These are phyloP conservation scores for Alternaria viburni DNA, from an alignment of 2,329 filamentous ascomycete genomes.

Conservation along the genomic window DNA sequence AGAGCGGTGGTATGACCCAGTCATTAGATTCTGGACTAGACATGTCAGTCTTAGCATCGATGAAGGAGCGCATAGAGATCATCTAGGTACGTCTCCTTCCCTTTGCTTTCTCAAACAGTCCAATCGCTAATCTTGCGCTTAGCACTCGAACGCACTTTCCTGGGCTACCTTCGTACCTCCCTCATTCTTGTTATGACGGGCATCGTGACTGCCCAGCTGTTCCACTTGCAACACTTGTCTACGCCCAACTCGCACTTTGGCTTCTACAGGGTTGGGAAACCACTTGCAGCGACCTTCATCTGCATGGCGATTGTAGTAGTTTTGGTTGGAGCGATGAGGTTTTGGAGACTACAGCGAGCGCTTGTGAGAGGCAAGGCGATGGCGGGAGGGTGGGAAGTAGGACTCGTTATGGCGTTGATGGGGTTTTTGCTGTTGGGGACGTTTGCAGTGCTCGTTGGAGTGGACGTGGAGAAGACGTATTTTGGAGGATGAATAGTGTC, in stretches of 20 bases:
- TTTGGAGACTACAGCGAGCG: conserved; percentile 66
- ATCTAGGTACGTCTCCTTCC: conserved; percentile 56
- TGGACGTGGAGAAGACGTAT: conserved; percentile 25
- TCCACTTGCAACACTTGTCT: conserved; percentile 62
- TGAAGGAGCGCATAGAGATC: conserved; percentile 59
- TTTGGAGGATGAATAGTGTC: not conserved
- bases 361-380: conserved; percentile 64
- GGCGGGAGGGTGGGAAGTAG: conserved; percentile 66
- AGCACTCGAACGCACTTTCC: conserved; percentile 78
- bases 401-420: conserved; percentile 54
- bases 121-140: conserved; percentile 8
- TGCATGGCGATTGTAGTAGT: conserved; percentile 57
- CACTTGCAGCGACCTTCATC: conserved; percentile 61
- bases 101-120: not conserved
- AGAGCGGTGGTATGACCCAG: conserved; percentile 45
- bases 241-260: conserved; percentile 57
- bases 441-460: conserved; percentile 24
- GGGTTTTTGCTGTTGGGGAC: conserved; percentile 39
- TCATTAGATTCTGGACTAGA: conserved; percentile 56
- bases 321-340: conserved; percentile 63
- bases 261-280: conserved; percentile 66
- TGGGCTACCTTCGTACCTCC: conserved; percentile 75
- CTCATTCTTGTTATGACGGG: conserved; percentile 71
- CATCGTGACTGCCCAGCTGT: conserved; percentile 71
- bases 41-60: conserved; percentile 60